A percentile compares a stretch with the other conserved stretches of the same genome.
Conservation (phyloP, 345 rosid genomes). For the Geranium brycei region DNA sequence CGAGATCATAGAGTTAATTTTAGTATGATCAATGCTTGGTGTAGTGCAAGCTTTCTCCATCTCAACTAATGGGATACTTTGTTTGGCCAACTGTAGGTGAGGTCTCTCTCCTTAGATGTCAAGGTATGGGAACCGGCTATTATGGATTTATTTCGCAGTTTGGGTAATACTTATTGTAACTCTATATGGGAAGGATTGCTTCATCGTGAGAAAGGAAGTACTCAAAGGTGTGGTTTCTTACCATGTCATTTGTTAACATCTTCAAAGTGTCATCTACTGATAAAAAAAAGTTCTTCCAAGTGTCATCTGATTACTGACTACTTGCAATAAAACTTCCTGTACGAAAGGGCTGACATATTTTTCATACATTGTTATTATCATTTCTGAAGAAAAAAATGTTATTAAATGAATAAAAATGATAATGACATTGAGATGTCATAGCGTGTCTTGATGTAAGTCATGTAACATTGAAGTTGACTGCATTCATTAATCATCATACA, state of each 20-base stretch:
- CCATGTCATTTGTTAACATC: not conserved
- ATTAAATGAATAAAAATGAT: too few species aligned
- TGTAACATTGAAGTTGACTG: not conserved
- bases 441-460: not conserved
- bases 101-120: constrained; percentile 75
- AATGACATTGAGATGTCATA: too few species aligned
- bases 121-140: constrained; percentile 82
- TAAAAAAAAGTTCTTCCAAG: too few species aligned
- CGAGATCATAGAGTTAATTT: too few species aligned
- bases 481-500: not conserved
- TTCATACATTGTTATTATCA: not conserved
- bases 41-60: too few species aligned
- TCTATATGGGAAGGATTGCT: constrained; percentile 69
- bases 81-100: constrained; percentile 44
- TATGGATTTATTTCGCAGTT: constrained; percentile 42
- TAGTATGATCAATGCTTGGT: too few species aligned
- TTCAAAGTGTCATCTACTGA: too few species aligned
- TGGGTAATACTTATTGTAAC: constrained; percentile 74
- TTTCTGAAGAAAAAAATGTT: not conserved
- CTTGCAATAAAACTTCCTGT: not conserved
- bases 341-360: not conserved
- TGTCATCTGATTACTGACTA: not conserved
- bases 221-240: not conserved
- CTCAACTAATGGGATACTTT: not conserved
- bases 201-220: constrained; percentile 19